Evolutionary conservation across 805 yeast species (phyloP), one percentile per base, ranked within the genome.

Genomic region (Metschnikowia baotianmanensis): DNA sequence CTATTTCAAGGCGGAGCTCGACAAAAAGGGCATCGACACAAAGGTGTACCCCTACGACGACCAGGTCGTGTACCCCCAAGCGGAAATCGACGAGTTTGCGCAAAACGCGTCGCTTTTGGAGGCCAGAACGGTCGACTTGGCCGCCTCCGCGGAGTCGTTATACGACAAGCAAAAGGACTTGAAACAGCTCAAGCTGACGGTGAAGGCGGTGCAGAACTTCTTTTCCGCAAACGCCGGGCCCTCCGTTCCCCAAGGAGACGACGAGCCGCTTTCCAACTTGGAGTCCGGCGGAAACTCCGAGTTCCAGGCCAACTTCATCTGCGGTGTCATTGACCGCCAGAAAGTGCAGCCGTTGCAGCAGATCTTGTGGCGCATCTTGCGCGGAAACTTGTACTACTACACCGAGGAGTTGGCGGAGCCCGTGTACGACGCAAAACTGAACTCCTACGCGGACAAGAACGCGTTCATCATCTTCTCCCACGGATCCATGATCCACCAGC

Each of bases 381-480:
- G 99, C 61, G 99, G 99, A 57, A 93, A 93, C 61, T 70, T 95
- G 50, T 87, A 77, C 56, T 77, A 90, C 61, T 82, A 82, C 51
- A 77, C 84, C 48, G 75, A 77, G 34, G 93, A 86, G 51, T 78
- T 91, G 44, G 76, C 76, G 6, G 86, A 83, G 53, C 77, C 80
- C 16, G 65, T 88, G 37, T 77, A 76, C 55, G 95, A 87, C 53
- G 61, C 76, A 31, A 74, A 78, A 55, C 54, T 80, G 17, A 77
- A 77, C 36, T 71, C 72, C 22, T 67, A 64, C 38, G 77, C 83
- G 9, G 82, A 77, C 48, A 91, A 91, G 61, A 85, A 82, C 58
- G 82, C 88, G 34, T 90, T 93, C 57, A 79, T 95, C 46, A 82
- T 91, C 27, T 90, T 90, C 56, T 85, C 97, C 16, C 98, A 95